Evolutionary conservation across 345 rosid genomes (phyloP).

Genomic region (Salix udensis): DNA sequence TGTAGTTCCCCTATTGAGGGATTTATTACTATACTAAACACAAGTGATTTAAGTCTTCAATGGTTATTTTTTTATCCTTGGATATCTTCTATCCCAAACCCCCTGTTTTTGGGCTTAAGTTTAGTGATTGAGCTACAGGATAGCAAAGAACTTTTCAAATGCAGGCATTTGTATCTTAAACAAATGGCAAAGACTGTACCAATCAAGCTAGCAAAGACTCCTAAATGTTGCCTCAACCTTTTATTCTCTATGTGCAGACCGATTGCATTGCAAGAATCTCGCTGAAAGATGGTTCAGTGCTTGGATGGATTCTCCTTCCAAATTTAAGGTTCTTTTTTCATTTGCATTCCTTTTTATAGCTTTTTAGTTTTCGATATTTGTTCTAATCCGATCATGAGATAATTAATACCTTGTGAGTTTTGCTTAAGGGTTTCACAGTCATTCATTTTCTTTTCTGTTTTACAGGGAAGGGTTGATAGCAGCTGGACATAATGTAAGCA

Average conservation of each 20-base stretch:
- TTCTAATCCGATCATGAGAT: neutral
- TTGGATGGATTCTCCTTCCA: slow-evolving; percentile 84
- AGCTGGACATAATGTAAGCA: slow-evolving; percentile 60
- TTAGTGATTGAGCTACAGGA: neutral
- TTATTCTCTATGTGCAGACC: slow-evolving; percentile 42
- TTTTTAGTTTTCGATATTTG: neutral
- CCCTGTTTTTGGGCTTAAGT: neutral
- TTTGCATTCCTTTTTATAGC: neutral
- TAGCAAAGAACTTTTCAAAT: too few relatives aligned
- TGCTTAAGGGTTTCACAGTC: neutral
- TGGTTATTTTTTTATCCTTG: neutral
- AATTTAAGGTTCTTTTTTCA: slow-evolving; percentile 50
- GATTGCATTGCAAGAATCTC: slow-evolving; percentile 95
- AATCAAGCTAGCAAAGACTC: neutral
- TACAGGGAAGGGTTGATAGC: slow-evolving; percentile 55
- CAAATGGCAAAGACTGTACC: neutral
- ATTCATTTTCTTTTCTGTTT: slow-evolving; percentile 3
- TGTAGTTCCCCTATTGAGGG: neutral
- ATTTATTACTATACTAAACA: neutral
- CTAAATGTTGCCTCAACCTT: slow-evolving; percentile 2
- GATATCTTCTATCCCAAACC: neutral
- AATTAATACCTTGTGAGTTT: neutral
- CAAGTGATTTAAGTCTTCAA: neutral
- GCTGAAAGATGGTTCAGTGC: slow-evolving; percentile 50
- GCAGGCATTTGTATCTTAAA: neutral